phyloP scores from a whole-genome alignment of 1,139 yeast genomes.

The Hemisphaericaspora lyxosophila region DNA sequence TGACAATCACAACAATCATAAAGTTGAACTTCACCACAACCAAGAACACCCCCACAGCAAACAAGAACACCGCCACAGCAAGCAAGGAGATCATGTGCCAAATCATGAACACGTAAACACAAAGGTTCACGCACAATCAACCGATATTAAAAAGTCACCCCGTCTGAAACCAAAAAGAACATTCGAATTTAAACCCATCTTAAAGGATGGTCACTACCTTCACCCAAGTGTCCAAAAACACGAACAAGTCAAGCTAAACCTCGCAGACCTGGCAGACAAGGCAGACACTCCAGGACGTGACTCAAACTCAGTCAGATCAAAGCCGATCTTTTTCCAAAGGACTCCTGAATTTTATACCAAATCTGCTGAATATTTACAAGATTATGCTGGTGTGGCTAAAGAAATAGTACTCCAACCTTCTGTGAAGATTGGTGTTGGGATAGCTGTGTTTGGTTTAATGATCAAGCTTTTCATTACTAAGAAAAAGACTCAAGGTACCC shows the following conservation, averaged over 20 bases:
- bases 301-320: neutral
- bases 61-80: neutral
- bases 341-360: neutral
- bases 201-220: neutral
- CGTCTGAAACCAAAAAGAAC: neutral
- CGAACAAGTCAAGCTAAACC: neutral
- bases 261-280: no score
- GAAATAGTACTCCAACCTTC: neutral
- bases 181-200: neutral
- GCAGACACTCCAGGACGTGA: neutral
- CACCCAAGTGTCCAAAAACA: conserved; percentile 1
- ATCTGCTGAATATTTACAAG: neutral
- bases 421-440: neutral
- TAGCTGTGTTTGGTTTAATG: neutral
- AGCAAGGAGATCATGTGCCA: neutral
- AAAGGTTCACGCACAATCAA: neutral
- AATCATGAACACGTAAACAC: neutral
- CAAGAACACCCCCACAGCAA: neutral
- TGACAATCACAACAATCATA: neutral
- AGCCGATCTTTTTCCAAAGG: neutral
- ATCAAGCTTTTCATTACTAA: neutral
- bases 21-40: neutral
- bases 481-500: neutral
- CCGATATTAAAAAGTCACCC: neutral
- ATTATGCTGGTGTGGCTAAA: no score